Conservation (phyloP, 768 basidiomycete genomes). For the Rhodotorula taiwanensis region DNA sequence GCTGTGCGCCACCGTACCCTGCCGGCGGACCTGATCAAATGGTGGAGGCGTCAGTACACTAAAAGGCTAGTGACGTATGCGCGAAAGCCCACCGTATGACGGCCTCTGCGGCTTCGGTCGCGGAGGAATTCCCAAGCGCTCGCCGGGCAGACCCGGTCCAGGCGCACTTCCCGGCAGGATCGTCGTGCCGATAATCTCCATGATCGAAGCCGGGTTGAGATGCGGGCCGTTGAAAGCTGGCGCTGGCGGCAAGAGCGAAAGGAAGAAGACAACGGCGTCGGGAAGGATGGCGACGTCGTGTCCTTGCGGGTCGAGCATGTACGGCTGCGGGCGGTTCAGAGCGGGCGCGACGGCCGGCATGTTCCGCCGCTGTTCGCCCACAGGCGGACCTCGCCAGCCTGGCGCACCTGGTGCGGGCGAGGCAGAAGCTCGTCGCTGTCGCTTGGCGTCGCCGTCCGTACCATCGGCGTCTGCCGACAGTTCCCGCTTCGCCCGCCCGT, state of each 20-base stretch:
- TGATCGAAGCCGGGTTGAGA: constrained; percentile 30
- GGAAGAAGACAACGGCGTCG: constrained; percentile 63
- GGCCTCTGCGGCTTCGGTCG: constrained; percentile 23
- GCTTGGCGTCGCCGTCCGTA: constrained; percentile 35
- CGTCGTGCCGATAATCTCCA: constrained; percentile 35
- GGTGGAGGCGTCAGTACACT: background rate
- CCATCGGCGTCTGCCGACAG: constrained; percentile 30
- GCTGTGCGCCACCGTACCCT: background rate
- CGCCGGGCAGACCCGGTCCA: constrained; percentile 31
- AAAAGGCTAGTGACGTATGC: too few species aligned
- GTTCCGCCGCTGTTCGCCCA: constrained; percentile 35
- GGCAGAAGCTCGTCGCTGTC: background rate
- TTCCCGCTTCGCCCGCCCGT: constrained; percentile 26
- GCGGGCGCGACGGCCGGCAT: constrained; percentile 28
- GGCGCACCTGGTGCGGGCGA: constrained; percentile 27
- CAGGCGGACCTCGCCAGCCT: constrained; percentile 37
- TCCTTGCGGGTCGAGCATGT: constrained; percentile 46
- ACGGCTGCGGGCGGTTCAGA: constrained; percentile 44
- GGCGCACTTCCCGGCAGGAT: constrained; percentile 34
- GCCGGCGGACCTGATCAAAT: background rate
- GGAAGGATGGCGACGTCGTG: constrained; percentile 46
- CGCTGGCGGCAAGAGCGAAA: constrained; percentile 67
- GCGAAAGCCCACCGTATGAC: background rate
- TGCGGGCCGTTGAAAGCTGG: constrained; percentile 61
- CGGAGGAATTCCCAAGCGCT: constrained; percentile 32